Base-by-base conservation (phyloP, 306 rosid genomes). In the Clitoria ternatea region DNA sequence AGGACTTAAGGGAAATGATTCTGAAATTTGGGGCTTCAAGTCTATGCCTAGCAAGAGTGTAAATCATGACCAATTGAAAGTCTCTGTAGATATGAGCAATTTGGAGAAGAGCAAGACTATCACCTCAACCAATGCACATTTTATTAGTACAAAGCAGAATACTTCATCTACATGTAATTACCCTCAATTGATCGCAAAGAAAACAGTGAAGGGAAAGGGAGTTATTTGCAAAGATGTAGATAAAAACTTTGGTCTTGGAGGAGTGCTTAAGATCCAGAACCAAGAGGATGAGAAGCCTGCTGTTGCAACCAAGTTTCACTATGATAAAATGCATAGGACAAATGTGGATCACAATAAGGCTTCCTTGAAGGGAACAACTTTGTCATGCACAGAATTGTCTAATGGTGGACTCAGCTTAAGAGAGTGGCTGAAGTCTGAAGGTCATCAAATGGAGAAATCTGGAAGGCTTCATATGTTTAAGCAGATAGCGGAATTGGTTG, bases 401-500 rank as follows among this genome's bases (percentile, higher is more conserved):
- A 45, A 61, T 20, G 32, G 42, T 39, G 92, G 81, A 66, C 52
- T 81, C 52, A 78, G 72, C 89, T 61, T 87, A 72, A 85, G 90
- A 70, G 86, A 81, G 48, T 83, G 89, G 89, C 62, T 87, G 69
- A 83, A 48, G 18, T 76, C 65, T 23, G 66, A 79, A 39, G 40
- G 75, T 40, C 65, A 24, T 18, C 77, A 53, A 53, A 62, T 70
- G 43, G 72, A 66, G 50, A 83, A 75, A 81, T 59, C 65, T 30
- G 75, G 61, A 76, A 85, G 85, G 42, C 12, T 87, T 26, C 75
- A 27, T 36, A 42, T 90, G 29, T 90, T 87, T 66, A 85, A 84
- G 80, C 82, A 82, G 78, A 70, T 90, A 18, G 69, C 87, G 84
- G 83, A 83, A 47, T 65, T 78, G 59, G 86, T 82, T 55, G 82